Evolutionary conservation across 1,284 basidiomycete genomes (phyloP).

Genomic region (Cronartium quercuum): DNA sequence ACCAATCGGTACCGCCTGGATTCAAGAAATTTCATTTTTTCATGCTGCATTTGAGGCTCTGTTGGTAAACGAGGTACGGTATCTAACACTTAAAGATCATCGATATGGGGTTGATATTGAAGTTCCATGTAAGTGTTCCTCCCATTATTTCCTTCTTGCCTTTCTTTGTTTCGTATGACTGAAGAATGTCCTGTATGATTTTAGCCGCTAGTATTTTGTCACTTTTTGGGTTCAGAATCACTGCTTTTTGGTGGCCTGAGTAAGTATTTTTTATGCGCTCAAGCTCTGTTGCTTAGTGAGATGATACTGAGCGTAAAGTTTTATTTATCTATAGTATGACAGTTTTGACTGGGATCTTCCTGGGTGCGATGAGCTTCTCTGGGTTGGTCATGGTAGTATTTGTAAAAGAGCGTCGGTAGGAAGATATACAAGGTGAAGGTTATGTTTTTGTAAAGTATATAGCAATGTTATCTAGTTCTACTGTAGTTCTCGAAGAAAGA

Average conservation of each 20-base stretch:
- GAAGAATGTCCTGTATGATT: constrained; percentile 80
- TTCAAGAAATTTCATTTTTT: constrained; percentile 90
- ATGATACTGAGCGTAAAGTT: constrained; percentile 45
- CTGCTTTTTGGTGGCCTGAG: constrained; percentile 18
- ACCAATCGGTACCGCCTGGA: constrained; percentile 65
- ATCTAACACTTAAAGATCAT: constrained; percentile 82
- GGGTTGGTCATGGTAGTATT: constrained; percentile 75
- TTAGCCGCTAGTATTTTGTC: constrained; percentile 60
- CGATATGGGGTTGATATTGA: constrained; percentile 89
- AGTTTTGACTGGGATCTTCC: constrained; percentile 74
- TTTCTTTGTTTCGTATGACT: constrained; percentile 65
- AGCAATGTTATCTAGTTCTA: not conserved
- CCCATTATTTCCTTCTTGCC: not conserved
- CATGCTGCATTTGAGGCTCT: constrained; percentile 97
- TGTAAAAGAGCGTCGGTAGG: constrained; percentile 72
- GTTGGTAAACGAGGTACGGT: constrained; percentile 88
- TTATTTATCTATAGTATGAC: constrained; percentile 94
- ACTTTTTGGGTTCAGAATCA: constrained; percentile 11
- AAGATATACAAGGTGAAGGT: constrained; percentile 47
- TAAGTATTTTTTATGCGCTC: not conserved
- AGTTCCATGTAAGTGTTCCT: constrained; percentile 51
- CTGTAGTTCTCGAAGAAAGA: too few species aligned
- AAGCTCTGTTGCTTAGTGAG: constrained; percentile 52
- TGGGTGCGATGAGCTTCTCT: constrained; percentile 64
- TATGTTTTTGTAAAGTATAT: not conserved